phyloP scores from a whole-genome alignment of 495 filamentous ascomycete species.

The Copromyces sp. region DNA sequence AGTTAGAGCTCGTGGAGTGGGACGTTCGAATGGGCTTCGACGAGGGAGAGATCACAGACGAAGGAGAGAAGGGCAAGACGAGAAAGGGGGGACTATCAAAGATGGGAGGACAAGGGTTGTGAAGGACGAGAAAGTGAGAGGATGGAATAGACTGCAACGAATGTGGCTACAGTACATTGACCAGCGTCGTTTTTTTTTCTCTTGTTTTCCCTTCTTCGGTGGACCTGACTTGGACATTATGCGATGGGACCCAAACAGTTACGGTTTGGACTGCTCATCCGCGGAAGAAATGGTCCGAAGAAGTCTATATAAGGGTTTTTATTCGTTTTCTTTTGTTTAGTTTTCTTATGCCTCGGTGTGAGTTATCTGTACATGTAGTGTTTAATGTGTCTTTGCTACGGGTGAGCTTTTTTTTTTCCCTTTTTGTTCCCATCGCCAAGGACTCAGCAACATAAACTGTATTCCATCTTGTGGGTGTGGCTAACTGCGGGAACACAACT shows the following conservation, averaged over 20 bases:
- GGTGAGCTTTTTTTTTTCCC: neutral
- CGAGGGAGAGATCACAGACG: neutral
- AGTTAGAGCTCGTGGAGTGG: too few species aligned
- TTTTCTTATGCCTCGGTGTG: neutral
- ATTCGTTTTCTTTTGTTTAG: neutral
- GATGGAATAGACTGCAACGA: neutral
- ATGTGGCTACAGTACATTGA: neutral
- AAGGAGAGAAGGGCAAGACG: neutral
- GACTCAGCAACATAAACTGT: neutral
- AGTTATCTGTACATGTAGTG: neutral
- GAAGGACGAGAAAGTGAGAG: neutral
- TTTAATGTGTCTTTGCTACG: neutral
- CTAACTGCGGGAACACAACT: too few species aligned
- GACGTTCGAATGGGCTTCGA: too few species aligned
- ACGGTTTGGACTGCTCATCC: neutral
- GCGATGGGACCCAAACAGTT: neutral
- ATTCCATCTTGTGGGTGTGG: too few species aligned
- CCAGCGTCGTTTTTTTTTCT: neutral
- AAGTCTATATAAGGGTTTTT: neutral
- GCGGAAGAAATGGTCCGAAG: neutral
- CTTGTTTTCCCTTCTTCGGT: neutral
- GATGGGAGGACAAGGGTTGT: neutral
- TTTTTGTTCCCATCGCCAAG: neutral
- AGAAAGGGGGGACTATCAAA: neutral
- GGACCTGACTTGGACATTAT: neutral